Conservation (phyloP, 331 rosid genomes). For the Quercus phellos region DNA sequence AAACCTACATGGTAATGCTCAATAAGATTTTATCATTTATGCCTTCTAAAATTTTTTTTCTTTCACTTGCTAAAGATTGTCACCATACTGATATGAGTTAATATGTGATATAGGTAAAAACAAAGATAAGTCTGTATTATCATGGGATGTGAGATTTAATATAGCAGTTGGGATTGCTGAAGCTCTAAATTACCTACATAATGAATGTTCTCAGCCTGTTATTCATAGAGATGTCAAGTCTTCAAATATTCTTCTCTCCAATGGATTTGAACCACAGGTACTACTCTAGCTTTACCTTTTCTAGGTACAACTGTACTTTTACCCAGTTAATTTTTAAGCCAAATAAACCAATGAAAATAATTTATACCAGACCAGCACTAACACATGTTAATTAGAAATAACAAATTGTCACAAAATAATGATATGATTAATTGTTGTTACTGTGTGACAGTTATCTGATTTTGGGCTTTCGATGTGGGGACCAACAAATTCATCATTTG, state of each 20-base stretch:
- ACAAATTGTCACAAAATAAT: neutral
- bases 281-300: neutral
- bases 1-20: conserved; percentile 61
- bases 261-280: conserved; percentile 57
- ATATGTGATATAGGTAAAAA: conserved; percentile 37
- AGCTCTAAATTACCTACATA: conserved; percentile 57
- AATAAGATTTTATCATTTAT: neutral
- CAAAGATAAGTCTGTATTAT: conserved; percentile 32
- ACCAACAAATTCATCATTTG: conserved; percentile 49
- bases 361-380: neutral
- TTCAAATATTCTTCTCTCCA: conserved; percentile 70
- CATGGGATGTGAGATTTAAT: conserved; percentile 66
- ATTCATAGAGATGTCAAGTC: conserved; percentile 84
- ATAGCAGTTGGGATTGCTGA: conserved; percentile 62
- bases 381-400: neutral
- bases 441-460: conserved; percentile 65
- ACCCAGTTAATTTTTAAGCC: no score
- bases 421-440: conserved; percentile 8
- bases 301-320: no score
- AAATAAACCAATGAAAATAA: no score
- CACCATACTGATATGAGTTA: conserved; percentile 22
- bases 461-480: conserved; percentile 93
- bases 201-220: conserved; percentile 48
- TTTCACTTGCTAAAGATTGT: neutral
- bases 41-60: neutral